These are phyloP conservation scores for Brassica carinata DNA, from an alignment of 345 rosid species.

Conservation along the genomic window DNA sequence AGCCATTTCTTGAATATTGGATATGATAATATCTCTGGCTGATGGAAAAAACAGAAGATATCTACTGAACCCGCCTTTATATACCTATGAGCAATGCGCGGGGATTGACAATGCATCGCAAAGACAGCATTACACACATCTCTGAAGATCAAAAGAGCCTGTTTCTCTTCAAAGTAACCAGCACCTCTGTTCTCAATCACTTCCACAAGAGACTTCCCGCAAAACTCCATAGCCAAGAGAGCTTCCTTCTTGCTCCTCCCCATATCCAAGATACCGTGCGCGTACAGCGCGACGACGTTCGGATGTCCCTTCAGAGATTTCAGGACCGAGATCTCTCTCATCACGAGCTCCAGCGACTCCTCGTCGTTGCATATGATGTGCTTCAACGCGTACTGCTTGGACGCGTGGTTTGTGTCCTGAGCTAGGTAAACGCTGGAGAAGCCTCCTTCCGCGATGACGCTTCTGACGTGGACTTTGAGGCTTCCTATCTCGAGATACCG, in stretches of 20 bases:
- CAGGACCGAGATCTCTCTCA: conserved; percentile 84
- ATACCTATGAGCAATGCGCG: conserved; percentile 94
- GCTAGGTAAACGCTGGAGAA: conserved; percentile 93
- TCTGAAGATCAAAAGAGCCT: conserved; percentile 70
- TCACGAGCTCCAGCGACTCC: conserved; percentile 69
- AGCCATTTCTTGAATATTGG: not conserved
- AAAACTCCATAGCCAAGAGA: conserved; percentile 86
- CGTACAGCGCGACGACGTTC: conserved; percentile 68
- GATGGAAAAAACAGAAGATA: not conserved
- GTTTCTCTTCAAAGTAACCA: conserved; percentile 86
- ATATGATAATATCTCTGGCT: not conserved
- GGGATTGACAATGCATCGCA: conserved; percentile 92
- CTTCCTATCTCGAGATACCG: conserved; percentile 74
- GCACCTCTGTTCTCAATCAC: conserved; percentile 84
- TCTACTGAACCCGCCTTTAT: not conserved
- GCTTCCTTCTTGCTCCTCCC: conserved; percentile 91
- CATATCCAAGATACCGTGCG: conserved; percentile 75
- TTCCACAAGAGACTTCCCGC: conserved; percentile 83
- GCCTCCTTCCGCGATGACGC: conserved; percentile 91
- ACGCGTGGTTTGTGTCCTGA: conserved; percentile 61
- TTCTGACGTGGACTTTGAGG: conserved; percentile 72
- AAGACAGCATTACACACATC: conserved; percentile 94
- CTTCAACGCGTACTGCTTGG: conserved; percentile 92
- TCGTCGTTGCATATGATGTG: conserved; percentile 93
- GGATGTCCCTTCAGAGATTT: conserved; percentile 90